Evolutionary conservation across 345 rosid genomes (phyloP).

Genomic region (Gynandropsis gynandra): DNA sequence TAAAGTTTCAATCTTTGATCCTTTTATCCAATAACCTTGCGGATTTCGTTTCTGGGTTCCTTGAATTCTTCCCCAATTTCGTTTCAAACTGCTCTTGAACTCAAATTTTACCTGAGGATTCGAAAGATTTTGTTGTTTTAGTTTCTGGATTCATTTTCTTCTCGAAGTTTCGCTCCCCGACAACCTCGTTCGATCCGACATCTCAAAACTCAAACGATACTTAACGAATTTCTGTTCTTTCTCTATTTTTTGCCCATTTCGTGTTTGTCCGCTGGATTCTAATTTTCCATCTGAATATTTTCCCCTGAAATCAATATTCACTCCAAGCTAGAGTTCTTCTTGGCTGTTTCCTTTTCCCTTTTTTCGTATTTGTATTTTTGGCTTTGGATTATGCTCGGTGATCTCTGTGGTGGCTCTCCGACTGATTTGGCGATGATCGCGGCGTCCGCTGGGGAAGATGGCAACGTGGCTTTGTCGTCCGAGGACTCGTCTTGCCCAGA

Average conservation of each 20-base stretch:
- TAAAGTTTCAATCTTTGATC: no score
- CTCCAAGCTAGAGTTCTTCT: neutral
- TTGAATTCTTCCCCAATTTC: no score
- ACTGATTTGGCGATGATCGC: constrained; percentile 22
- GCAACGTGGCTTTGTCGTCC: constrained; percentile 39
- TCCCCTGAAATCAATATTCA: neutral
- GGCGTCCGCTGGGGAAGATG: constrained; percentile 15
- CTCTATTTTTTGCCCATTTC: constrained; percentile 11
- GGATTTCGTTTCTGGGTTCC: no score
- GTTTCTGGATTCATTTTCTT: neutral
- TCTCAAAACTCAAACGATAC: constrained; percentile 3
- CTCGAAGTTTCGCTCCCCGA: no score
- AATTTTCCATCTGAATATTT: no score
- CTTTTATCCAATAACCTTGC: no score
- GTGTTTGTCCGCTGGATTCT: no score
- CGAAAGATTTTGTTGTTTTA: neutral
- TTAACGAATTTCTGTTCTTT: no score
- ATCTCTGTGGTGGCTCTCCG: constrained; percentile 15
- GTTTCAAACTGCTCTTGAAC: neutral
- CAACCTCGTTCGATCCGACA: neutral
- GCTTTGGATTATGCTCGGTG: constrained; percentile 18
- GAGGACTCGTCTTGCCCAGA: constrained; percentile 74
- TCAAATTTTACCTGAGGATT: neutral
- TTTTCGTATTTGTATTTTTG: no score
- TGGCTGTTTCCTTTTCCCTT: neutral